A percentile compares a stretch with the other conserved stretches of the same genome.
Conservation (phyloP, 1,284 basidiomycete species). For the Omphalotus olearius region DNA sequence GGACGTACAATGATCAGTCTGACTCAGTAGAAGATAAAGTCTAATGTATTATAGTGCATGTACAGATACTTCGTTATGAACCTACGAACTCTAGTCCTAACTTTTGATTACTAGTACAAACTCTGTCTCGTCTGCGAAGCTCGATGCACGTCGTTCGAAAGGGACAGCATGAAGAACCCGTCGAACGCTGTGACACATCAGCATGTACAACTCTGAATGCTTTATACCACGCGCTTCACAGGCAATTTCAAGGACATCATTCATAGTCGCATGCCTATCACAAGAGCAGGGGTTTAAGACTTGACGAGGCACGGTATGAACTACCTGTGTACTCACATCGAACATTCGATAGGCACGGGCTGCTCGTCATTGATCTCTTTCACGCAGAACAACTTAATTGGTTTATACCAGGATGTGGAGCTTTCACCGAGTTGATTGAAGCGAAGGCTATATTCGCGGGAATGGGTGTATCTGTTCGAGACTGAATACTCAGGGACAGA, state of each 20-base stretch:
- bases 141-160: background rate
- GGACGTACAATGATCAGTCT: no score
- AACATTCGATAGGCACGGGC: background rate
- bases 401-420: background rate
- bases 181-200: background rate
- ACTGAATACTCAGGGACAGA: background rate
- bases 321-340: no score
- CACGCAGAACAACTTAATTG: background rate
- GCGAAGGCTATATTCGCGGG: background rate
- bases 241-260: background rate
- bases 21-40: no score
- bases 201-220: background rate
- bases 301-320: no score
- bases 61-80: background rate
- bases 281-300: background rate
- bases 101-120: constrained; percentile 1
- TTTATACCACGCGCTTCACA: background rate
- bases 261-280: background rate
- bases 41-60: background rate
- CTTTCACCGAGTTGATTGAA: background rate
- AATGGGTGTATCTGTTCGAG: background rate
- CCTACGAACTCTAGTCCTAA: background rate
- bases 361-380: background rate
- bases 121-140: constrained; percentile 1
- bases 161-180: background rate